These are phyloP conservation scores for Mycena alexandri DNA, from an alignment of 768 basidiomycete species.

Conservation along the genomic window DNA sequence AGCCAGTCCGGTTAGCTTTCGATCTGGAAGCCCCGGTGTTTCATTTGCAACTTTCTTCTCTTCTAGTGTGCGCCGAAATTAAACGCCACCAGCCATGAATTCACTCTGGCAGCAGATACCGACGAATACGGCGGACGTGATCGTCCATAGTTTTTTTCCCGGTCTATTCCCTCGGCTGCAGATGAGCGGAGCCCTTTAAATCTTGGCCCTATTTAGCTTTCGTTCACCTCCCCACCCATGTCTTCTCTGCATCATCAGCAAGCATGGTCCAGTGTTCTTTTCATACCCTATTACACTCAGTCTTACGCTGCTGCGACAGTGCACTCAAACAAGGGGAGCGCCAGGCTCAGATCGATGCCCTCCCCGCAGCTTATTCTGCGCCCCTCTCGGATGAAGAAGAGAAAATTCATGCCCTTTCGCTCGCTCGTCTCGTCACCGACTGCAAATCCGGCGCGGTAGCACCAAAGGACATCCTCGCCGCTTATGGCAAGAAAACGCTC, in stretches of 20 bases:
- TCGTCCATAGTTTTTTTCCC: slow-evolving; percentile 1
- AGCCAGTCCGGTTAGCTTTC: not conserved
- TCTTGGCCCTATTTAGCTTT: slow-evolving; percentile 10
- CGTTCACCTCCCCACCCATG: slow-evolving; percentile 16
- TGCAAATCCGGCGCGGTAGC: slow-evolving; percentile 57
- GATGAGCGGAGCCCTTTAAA: not conserved
- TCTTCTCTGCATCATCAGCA: slow-evolving; percentile 33
- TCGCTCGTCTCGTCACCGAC: slow-evolving; percentile 59
- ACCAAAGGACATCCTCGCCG: slow-evolving; percentile 55
- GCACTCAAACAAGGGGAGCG: slow-evolving; percentile 60
- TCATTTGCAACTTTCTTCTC: slow-evolving; percentile 11
- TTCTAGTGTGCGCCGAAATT: slow-evolving; percentile 14
- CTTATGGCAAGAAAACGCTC: slow-evolving; percentile 63
- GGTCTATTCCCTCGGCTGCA: slow-evolving; percentile 3
- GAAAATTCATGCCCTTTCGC: slow-evolving; percentile 63
- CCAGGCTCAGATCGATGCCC: slow-evolving; percentile 56
- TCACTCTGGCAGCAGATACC: slow-evolving; percentile 10
- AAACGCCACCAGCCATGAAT: slow-evolving; percentile 24
- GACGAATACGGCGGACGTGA: slow-evolving; percentile 12
- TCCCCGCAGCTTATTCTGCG: slow-evolving; percentile 52
- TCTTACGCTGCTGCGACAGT: slow-evolving; percentile 42
- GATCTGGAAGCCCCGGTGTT: slow-evolving; percentile 10
- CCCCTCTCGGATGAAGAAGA: slow-evolving; percentile 60
- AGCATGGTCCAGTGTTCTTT: slow-evolving; percentile 29
- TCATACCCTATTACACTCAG: slow-evolving; percentile 18